Percentiles rank a stretch among this genome's conserved stretches.
phyloP scores from a whole-genome alignment of 805 yeast genomes.

The Saturnispora diversa region DNA sequence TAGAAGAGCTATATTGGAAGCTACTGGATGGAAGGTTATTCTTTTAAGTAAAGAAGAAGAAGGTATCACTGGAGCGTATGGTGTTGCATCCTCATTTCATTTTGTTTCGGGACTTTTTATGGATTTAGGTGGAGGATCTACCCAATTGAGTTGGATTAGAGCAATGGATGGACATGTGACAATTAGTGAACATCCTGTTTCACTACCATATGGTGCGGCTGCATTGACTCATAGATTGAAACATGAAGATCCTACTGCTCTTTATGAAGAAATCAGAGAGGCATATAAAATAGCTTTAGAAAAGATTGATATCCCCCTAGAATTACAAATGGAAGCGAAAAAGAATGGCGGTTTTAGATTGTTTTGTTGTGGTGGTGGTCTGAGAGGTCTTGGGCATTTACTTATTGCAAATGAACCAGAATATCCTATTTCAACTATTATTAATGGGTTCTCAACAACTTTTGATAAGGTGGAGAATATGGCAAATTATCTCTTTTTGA shows the following conservation, averaged over 20 bases:
- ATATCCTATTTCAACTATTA: constrained; percentile 63
- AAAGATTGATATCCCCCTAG: constrained; percentile 44
- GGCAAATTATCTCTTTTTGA: constrained; percentile 44
- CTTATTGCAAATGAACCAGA: constrained; percentile 40
- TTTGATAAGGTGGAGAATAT: constrained; percentile 42
- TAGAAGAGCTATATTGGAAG: constrained; percentile 44
- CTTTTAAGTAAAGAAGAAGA: constrained; percentile 56
- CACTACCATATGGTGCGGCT: constrained; percentile 70
- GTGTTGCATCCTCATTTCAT: constrained; percentile 67
- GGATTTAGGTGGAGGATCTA: constrained; percentile 68
- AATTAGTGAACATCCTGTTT: constrained; percentile 49
- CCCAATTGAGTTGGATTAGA: constrained; percentile 63
- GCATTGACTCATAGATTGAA: constrained; percentile 50
- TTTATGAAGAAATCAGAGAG: constrained; percentile 46
- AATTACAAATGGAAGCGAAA: constrained; percentile 42
- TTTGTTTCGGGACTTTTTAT: constrained; percentile 58
- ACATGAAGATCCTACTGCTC: constrained; percentile 39
- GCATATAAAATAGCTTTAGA: constrained; percentile 45
- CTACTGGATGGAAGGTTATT: constrained; percentile 60
- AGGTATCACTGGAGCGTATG: constrained; percentile 60
- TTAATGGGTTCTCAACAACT: constrained; percentile 60
- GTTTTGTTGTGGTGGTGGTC: constrained; percentile 68
- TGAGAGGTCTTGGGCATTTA: constrained; percentile 61
- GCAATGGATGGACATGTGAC: constrained; percentile 47
- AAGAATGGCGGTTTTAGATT: constrained; percentile 53